phyloP scores from a whole-genome alignment of 768 basidiomycete species.

The Amanita exitialis region DNA sequence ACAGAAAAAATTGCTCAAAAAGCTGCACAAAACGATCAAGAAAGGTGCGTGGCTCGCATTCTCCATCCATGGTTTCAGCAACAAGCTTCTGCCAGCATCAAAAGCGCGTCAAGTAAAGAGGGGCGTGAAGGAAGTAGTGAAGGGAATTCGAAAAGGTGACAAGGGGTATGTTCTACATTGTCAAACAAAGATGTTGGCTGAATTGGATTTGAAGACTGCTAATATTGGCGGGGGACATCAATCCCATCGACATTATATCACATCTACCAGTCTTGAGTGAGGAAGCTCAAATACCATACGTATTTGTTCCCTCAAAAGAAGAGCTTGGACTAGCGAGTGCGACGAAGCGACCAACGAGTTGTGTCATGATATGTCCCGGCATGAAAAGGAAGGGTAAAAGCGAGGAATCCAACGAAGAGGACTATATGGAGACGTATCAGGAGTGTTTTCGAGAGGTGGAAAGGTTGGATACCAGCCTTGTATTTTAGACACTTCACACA shows the following conservation, averaged over 20 bases:
- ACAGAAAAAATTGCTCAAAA: constrained; percentile 87
- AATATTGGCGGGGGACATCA: constrained; percentile 93
- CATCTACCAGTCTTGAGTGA: constrained; percentile 93
- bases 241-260: constrained; percentile 96
- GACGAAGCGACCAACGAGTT: constrained; percentile 97
- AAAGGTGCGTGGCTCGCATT: constrained; percentile 42
- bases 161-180: constrained; percentile 51
- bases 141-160: constrained; percentile 94
- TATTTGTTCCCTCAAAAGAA: constrained; percentile 88
- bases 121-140: constrained; percentile 97
- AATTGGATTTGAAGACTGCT: constrained; percentile 49
- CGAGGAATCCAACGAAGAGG: constrained; percentile 59
- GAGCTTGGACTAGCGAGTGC: constrained; percentile 92
- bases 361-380: constrained; percentile 88
- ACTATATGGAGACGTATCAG: constrained; percentile 80
- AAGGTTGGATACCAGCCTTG: constrained; percentile 61
- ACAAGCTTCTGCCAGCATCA: constrained; percentile 47
- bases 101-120: constrained; percentile 93
- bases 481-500: constrained; percentile 37
- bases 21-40: constrained; percentile 91
- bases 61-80: not conserved
- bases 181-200: not conserved
- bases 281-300: constrained; percentile 85
- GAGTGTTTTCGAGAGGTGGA: constrained; percentile 83
- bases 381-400: constrained; percentile 61